phyloP scores from a whole-genome alignment of 441 rosid species.

The Raphanus hybrid region DNA sequence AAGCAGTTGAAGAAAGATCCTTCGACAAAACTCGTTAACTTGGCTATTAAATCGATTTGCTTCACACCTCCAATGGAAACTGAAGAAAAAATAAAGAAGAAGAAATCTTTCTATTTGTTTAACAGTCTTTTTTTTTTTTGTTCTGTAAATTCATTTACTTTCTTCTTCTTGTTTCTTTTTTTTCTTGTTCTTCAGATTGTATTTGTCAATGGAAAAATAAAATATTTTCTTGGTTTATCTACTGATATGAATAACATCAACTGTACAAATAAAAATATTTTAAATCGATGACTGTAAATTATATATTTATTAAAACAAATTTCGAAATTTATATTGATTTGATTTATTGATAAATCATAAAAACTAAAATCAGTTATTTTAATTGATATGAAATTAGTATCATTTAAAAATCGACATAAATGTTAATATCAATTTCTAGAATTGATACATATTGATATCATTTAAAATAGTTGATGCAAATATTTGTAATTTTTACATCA shows the following conservation, averaged over 20 bases:
- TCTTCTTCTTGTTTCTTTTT: too few species aligned
- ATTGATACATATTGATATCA: neutral
- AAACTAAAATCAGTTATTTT: neutral
- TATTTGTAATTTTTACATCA: neutral
- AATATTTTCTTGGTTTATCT: too few species aligned
- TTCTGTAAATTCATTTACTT: neutral
- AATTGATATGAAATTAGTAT: neutral
- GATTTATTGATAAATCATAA: neutral
- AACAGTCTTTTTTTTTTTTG: neutral
- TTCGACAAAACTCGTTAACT: too few species aligned
- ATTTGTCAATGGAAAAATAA: neutral
- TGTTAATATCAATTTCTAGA: neutral
- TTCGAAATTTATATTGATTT: too few species aligned
- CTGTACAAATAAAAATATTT: too few species aligned
- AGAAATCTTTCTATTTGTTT: neutral
- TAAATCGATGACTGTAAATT: neutral
- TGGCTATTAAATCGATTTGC: neutral
- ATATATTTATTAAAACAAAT: too few species aligned
- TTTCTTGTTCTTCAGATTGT: neutral
- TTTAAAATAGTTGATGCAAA: neutral
- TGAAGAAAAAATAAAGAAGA: neutral
- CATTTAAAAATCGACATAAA: neutral
- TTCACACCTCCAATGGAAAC: neutral
- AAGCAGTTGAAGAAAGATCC: too few species aligned
- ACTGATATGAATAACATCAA: too few species aligned